Percentiles rank a stretch among this genome's conserved stretches.
Evolutionary conservation across 2,329 filamentous ascomycete genomes (phyloP).

Genomic region (Fonsecaea pedrosoi): DNA sequence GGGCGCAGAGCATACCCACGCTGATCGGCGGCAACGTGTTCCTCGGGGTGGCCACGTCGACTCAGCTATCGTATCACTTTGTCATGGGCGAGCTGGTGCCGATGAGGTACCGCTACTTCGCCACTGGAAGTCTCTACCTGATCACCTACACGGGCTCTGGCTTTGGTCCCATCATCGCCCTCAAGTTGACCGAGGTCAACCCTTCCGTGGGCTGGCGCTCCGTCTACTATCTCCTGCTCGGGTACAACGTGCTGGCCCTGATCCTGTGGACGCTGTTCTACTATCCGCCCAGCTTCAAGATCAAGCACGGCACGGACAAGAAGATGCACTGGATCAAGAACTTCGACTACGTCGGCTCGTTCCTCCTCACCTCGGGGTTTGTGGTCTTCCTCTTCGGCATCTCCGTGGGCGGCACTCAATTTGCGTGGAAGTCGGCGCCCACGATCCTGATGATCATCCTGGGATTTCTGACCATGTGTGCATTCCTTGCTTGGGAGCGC

Average conservation of each 20-base stretch:
- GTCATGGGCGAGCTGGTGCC: slow-evolving; percentile 7
- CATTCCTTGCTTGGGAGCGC: not conserved
- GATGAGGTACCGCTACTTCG: not conserved
- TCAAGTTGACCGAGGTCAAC: not conserved
- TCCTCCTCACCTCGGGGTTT: slow-evolving; percentile 50
- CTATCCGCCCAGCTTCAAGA: slow-evolving; percentile 12
- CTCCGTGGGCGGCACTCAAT: slow-evolving; percentile 49
- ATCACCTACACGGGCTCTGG: not conserved
- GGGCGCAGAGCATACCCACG: slow-evolving; percentile 46
- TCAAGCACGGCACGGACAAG: slow-evolving; percentile 3
- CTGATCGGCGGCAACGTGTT: slow-evolving; percentile 42
- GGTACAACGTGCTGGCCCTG: slow-evolving; percentile 3
- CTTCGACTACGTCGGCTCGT: slow-evolving; percentile 55
- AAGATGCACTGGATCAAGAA: not conserved
- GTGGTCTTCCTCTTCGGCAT: slow-evolving; percentile 54
- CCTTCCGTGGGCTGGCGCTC: slow-evolving; percentile 15
- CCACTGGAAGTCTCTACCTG: not conserved
- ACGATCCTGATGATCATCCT: not conserved
- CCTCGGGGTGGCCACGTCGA: not conserved
- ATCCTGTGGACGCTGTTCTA: not conserved
- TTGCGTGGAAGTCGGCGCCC: slow-evolving; percentile 51
- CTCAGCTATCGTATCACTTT: not conserved
- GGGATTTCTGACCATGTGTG: not conserved
- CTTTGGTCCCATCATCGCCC: slow-evolving; percentile 7
- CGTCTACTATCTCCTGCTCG: slow-evolving; percentile 14